Evolutionary conservation across 148 eudicot species (phyloP).

Genomic region (Camellia granthamiana): DNA sequence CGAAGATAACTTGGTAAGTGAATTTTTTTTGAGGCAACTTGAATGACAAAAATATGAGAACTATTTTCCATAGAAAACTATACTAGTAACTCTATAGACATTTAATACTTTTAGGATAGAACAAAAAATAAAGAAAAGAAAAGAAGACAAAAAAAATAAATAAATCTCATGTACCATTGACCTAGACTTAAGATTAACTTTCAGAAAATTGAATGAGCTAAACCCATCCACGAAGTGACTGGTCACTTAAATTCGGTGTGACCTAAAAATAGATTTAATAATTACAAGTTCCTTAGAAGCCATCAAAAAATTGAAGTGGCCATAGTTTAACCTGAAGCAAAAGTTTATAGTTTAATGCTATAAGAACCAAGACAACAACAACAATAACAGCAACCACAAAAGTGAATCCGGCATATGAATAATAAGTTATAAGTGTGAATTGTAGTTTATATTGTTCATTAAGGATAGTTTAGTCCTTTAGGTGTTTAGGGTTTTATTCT

Average conservation of each 20-base stretch:
- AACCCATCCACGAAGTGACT: neutral
- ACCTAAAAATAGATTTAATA: neutral
- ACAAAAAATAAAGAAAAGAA: neutral
- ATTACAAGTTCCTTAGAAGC: neutral
- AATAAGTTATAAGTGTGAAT: too few relatives aligned
- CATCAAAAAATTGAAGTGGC: neutral
- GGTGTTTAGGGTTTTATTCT: too few relatives aligned
- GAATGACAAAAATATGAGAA: neutral
- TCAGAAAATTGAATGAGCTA: neutral
- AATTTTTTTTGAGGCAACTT: too few relatives aligned
- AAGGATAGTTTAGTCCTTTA: too few relatives aligned
- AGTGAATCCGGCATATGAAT: neutral
- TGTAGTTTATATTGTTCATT: too few relatives aligned
- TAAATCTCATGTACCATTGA: neutral
- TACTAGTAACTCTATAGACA: neutral
- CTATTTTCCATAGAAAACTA: neutral
- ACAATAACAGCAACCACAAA: too few relatives aligned
- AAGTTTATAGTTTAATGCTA: neutral
- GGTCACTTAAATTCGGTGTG: neutral
- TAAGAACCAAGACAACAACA: neutral
- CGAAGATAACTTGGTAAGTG: neutral
- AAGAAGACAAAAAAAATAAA: too few relatives aligned
- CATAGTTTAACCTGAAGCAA: neutral
- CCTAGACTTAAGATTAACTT: neutral
- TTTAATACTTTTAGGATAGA: neutral